These are phyloP conservation scores for Beauveria asiatica DNA, from an alignment of 2,329 filamentous ascomycete species.

Conservation along the genomic window DNA sequence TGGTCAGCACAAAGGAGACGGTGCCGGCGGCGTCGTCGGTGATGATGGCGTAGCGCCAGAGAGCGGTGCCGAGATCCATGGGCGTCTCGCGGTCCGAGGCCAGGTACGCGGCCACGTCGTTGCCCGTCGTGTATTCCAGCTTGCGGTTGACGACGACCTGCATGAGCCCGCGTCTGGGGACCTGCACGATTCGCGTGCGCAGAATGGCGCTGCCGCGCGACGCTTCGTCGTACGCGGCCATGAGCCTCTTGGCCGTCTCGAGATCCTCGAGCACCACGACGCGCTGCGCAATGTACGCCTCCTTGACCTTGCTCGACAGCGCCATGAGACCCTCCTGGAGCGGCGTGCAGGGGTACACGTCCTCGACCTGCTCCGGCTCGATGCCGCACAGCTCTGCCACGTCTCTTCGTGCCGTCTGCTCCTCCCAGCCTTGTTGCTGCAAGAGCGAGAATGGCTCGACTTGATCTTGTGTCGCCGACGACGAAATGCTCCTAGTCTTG, in stretches of 20 bases:
- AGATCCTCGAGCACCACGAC: conserved; percentile 33
- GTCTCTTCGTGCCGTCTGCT: conserved; percentile 26
- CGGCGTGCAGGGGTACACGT: conserved; percentile 46
- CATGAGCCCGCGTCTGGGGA: conserved; percentile 33
- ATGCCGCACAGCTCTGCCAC: conserved; percentile 33
- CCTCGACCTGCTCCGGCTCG: conserved; percentile 30
- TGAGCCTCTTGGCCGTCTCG: conserved; percentile 29
- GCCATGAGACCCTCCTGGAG: conserved; percentile 48
- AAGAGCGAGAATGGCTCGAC: conserved; percentile 33
- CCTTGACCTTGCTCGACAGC: conserved; percentile 40
- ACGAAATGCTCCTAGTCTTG: conserved; percentile 17
- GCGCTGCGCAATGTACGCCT: conserved; percentile 44
- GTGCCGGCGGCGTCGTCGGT: conserved; percentile 21
- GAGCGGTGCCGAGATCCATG: conserved; percentile 36
- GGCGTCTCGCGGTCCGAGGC: conserved; percentile 29
- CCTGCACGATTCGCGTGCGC: conserved; percentile 41
- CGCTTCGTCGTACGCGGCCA: conserved; percentile 34
- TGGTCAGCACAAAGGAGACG: conserved; percentile 41
- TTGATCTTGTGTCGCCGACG: conserved; percentile 18
- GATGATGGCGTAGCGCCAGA: conserved; percentile 38
- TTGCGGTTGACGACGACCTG: conserved; percentile 38
- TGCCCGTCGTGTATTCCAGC: conserved; percentile 26
- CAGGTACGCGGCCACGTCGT: conserved; percentile 32
- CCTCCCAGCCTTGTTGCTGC: conserved; percentile 23
- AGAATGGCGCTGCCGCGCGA: conserved; percentile 33